Evolutionary conservation across 306 rosid genomes (phyloP), one percentile per base, ranked within the genome.

Genomic region (Crotalaria pallida): DNA sequence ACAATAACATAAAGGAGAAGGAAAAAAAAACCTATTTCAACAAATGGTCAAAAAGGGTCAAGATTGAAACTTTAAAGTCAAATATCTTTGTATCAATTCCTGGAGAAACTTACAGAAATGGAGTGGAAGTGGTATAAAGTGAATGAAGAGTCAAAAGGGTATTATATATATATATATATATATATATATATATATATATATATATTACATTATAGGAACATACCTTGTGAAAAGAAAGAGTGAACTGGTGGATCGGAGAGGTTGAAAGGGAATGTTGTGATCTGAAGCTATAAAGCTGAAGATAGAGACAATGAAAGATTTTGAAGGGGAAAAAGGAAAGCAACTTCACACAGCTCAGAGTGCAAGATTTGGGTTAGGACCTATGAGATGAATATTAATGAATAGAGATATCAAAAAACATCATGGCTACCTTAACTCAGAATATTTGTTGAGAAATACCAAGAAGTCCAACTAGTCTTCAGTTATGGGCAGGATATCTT

Each of bases 161-260:
- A 58, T 44, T 27, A 3, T 8, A 50, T n/a, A n/a, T n/a, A n/a
- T n/a, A n/a, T n/a, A n/a, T n/a, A n/a, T n/a, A n/a, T n/a, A n/a
- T n/a, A n/a, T n/a, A n/a, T n/a, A n/a, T n/a, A n/a, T n/a, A n/a
- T n/a, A 12, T n/a, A 5, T 29, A 26, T 1, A 26, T 26, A 29
- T 4, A 6, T 3, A 29, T 18, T 6, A 7, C 48, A 48, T 48
- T 6, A 48, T 17, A 10, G 2, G 21, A 62, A 12, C 76, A 27
- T 61, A 84, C 91, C 87, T 78, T 80, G 66, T 2, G 8, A 48
- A 68, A 70, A 67, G 49, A 58, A 70, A 77, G 61, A 67, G 71
- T 56, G 41, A 70, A 80, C 57, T 75, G 84, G 74, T 38, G 81
- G 89, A 88, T 85, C 86, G 82, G 76, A 23, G 49, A 77, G 45